Evolutionary conservation across 1,284 basidiomycete genomes (phyloP), one percentile per base, ranked within the genome.

Genomic region (Ceratobasidium sp.): DNA sequence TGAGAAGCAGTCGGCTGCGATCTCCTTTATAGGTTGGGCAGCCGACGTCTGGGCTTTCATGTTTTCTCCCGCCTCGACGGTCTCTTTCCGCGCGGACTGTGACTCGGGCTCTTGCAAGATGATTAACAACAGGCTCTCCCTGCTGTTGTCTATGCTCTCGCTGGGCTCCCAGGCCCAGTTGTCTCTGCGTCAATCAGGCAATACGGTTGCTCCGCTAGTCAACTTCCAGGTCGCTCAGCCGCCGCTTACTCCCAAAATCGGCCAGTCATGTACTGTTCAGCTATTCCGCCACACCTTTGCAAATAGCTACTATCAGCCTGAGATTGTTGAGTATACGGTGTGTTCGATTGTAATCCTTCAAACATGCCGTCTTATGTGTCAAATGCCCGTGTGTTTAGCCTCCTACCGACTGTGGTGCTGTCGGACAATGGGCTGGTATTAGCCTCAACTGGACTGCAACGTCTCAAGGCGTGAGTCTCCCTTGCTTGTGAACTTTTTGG

Each of bases 361-460:
- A 22, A 1, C 14, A 22, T 16, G 22, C 9, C 22, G 11, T 24
- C 61, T 63, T 46, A 63, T 46, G 22, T 29, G 41, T 7, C 11
- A 13, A n/a, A 22, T 76, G 19, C n/a, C 2, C 27, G 56, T 72
- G 29, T 31, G n/a, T 9, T 69, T 90, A 91, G 37, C 92, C 92
- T 49, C 91, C 91, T 0, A 88, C 87, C 11, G 86, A 89, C 77
- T 93, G 91, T 80, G 92, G 92, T n/a, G 79, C 84, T 5, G 81
- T 85, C 31, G 91, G 91, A 3, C 87, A 89, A 16, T 93, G 92
- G 92, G 87, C 89, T n/a, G 91, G 87, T 0, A 84, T 92, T 54
- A 90, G 87, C 19, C 83, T 92, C 53, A 92, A 92, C 79, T 88
- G 91, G 78, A 92, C 91, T 1, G 90, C 89, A n/a, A 90, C 90